A percentile compares a stretch with the other conserved stretches of the same genome.
Conservation (phyloP, 805 yeast species). For the Candida dajiaensis region DNA sequence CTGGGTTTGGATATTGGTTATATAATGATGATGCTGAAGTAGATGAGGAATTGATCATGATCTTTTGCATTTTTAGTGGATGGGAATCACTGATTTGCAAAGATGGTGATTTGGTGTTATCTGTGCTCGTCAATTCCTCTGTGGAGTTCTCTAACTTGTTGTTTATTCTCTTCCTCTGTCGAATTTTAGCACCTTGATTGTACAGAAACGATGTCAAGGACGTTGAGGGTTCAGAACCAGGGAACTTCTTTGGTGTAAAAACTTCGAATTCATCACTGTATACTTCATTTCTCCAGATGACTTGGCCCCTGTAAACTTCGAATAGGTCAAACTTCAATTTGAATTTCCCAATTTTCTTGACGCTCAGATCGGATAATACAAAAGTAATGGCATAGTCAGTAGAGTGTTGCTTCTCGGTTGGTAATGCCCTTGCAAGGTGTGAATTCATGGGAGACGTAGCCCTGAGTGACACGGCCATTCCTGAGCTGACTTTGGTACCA, state of each 20-base stretch:
- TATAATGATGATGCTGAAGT: neutral
- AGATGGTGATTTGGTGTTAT: neutral
- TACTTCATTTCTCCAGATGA: constrained; percentile 13
- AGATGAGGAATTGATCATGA: neutral
- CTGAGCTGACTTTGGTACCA: constrained; percentile 21
- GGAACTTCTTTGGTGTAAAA: constrained; percentile 28
- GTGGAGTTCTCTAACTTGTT: constrained; percentile 29
- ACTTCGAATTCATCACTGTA: constrained; percentile 21
- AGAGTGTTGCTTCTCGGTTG: constrained; percentile 12
- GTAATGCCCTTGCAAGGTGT: constrained; percentile 7
- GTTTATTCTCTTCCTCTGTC: constrained; percentile 25
- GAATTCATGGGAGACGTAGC: constrained; percentile 11
- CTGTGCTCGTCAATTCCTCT: neutral
- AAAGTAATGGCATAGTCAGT: constrained; percentile 23
- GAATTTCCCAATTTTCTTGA: constrained; percentile 24
- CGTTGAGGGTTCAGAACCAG: constrained; percentile 25
- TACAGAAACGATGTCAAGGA: constrained; percentile 24
- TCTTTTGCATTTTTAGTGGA: neutral
- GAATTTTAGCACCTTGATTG: constrained; percentile 27
- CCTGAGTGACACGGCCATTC: constrained; percentile 20
- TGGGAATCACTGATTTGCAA: neutral
- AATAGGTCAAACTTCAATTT: constrained; percentile 24
- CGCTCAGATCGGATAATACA: constrained; percentile 27
- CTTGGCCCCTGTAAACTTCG: constrained; percentile 22
- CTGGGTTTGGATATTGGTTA: neutral